Conservation (phyloP, 2,329 filamentous ascomycete species). For the Aspergillus tubingensis region DNA sequence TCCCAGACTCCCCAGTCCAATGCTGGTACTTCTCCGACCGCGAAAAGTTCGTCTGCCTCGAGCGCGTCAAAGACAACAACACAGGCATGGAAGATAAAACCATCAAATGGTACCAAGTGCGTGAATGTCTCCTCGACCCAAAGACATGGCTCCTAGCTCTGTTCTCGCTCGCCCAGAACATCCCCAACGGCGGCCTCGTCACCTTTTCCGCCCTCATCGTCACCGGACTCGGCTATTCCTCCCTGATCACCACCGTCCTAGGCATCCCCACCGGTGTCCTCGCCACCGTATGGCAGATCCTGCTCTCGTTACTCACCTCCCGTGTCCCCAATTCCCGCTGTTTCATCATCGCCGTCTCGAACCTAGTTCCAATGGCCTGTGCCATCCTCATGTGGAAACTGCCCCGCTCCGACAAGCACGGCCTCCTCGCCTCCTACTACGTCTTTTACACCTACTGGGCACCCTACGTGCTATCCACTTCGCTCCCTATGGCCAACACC, state of each 20-base stretch:
- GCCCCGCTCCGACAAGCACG: background rate
- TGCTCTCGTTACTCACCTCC: background rate
- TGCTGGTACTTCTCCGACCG: slow-evolving; percentile 36
- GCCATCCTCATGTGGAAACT: slow-evolving; percentile 7
- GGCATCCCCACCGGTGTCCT: background rate
- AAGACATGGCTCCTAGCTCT: slow-evolving; percentile 10
- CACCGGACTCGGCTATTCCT: slow-evolving; percentile 3
- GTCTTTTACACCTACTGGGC: slow-evolving; percentile 9
- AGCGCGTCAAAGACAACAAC: slow-evolving; percentile 24
- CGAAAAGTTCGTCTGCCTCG: slow-evolving; percentile 34
- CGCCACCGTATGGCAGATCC: slow-evolving; percentile 1
- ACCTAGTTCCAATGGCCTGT: slow-evolving; percentile 6
- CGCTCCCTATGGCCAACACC: slow-evolving; percentile 6
- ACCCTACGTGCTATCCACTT: slow-evolving; percentile 1
- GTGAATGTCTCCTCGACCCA: slow-evolving; percentile 7
- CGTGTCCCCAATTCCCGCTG: background rate
- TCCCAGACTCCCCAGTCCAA: slow-evolving; percentile 39
- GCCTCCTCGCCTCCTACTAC: slow-evolving; percentile 6
- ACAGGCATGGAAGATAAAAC: slow-evolving; percentile 12
- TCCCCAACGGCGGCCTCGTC: slow-evolving; percentile 6
- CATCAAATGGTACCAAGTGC: slow-evolving; percentile 10
- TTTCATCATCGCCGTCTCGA: background rate
- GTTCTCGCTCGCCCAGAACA: slow-evolving; percentile 1
- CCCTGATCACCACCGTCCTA: background rate
- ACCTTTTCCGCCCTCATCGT: slow-evolving; percentile 6